Evolutionary conservation across 2,329 filamentous ascomycete species (phyloP), one percentile per base, ranked within the genome.

Genomic region (Periconia digitata): DNA sequence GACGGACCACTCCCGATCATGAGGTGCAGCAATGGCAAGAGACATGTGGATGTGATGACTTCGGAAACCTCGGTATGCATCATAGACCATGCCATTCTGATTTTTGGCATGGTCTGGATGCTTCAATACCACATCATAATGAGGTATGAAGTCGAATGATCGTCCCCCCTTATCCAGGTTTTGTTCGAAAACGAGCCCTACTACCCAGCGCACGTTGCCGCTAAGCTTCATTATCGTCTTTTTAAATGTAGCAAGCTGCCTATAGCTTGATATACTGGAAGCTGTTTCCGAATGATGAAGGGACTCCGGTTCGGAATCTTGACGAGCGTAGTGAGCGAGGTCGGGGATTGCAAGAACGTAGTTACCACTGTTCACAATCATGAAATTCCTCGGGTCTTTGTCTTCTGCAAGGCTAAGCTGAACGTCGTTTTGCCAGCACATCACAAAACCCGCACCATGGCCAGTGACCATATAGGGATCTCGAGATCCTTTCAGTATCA

Each of bases 161-260:
- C 94, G 83, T 45, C 80, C 78, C 27, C 86, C 87, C 44, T 85
- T 75, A 38, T 85, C 82, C 23, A 92, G 78, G 54, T 92, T 89
- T 39, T 87, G 85, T 72, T 99, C 94, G 66, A 99, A 99, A 42
- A 95, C 89, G 34, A 99, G 77, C 0, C 94, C 95, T 13, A 89
- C 86, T 64, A 92, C 81, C 89, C 91, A 96, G 70, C 90, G 88
- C 1, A 99, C 94, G 64, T 94, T 95, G 13, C 94, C 94, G 3
- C 94, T 97, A 12, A 99, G 79, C 72, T 99, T 99, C 92, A 99
- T 97, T 43, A 96, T 84, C 3, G 97, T 94, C 73, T 99, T 99
- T 72, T 96, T 96, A 79, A 99, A 99, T 0, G 86, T 79, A n/a
- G 91, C 88, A 2, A 87, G 85, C 29, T 87, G 83, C 59, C 85